These are phyloP conservation scores for Tolypocladium cylindrosporum DNA, from an alignment of 2,329 filamentous ascomycete species.

Conservation along the genomic window DNA sequence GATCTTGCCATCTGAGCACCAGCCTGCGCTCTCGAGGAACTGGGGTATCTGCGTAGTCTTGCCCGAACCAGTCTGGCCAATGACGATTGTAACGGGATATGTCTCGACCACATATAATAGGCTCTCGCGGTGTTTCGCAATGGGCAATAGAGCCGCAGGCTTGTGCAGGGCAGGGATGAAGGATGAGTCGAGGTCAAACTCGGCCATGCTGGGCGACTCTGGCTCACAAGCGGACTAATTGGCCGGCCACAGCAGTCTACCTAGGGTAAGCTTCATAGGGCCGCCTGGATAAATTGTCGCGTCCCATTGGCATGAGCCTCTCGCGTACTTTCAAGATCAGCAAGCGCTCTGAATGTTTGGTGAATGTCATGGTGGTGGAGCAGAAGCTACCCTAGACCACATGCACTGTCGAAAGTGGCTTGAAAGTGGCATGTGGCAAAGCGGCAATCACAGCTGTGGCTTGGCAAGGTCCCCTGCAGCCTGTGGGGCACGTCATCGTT, in stretches of 20 bases:
- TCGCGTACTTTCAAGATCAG: neutral
- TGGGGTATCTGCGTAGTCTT: constrained; percentile 96
- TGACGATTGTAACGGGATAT: constrained; percentile 73
- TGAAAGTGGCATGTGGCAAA: neutral
- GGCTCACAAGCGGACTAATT: neutral
- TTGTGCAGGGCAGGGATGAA: constrained; percentile 82
- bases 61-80: constrained; percentile 89
- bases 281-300: neutral
- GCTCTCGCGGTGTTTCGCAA: constrained; percentile 69
- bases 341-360: neutral
- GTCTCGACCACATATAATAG: constrained; percentile 83
- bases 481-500: constrained; percentile 28
- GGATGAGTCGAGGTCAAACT: constrained; percentile 44
- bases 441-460: constrained; percentile 10
- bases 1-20: constrained; percentile 73
- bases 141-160: constrained; percentile 73
- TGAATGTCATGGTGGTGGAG: neutral
- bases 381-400: neutral
- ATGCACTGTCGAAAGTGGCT: neutral
- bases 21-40: constrained; percentile 78
- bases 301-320: neutral
- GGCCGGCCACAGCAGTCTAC: neutral
- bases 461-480: constrained; percentile 4
- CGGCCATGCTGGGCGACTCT: constrained; percentile 31
- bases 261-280: neutral